phyloP scores from a whole-genome alignment of 495 filamentous ascomycete genomes.

The Tuber umbilicatum region DNA sequence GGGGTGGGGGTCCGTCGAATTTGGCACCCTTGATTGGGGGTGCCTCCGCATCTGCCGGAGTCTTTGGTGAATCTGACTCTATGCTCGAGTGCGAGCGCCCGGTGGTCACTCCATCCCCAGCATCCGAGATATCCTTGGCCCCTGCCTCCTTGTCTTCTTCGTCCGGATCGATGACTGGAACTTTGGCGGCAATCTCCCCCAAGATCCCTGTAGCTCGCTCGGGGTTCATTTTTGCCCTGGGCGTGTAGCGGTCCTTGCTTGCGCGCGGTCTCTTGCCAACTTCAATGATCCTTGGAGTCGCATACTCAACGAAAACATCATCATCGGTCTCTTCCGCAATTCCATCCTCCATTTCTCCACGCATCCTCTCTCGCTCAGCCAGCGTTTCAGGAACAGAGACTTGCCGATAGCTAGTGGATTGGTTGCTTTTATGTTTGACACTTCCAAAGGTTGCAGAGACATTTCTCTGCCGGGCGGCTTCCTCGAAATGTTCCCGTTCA shows the following conservation, averaged over 20 bases:
- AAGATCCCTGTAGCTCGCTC: slow-evolving; percentile 68
- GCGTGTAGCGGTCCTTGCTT: slow-evolving; percentile 39
- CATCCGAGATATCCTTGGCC: slow-evolving; percentile 34
- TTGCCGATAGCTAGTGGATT: slow-evolving; percentile 11
- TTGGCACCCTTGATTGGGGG: slow-evolving; percentile 45
- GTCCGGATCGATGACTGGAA: slow-evolving; percentile 63
- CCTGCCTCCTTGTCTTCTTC: slow-evolving; percentile 57
- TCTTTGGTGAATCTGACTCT: slow-evolving; percentile 63
- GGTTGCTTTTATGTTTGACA: slow-evolving; percentile 12
- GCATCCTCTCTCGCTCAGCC: slow-evolving; percentile 30
- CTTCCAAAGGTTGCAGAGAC: slow-evolving; percentile 30
- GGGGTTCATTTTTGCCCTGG: slow-evolving; percentile 66
- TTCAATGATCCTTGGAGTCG: slow-evolving; percentile 46
- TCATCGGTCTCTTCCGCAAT: slow-evolving; percentile 41
- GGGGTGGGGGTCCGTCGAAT: slow-evolving; percentile 49
- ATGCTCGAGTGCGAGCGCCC: slow-evolving; percentile 70
- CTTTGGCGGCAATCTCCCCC: slow-evolving; percentile 71
- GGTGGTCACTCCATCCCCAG: slow-evolving; percentile 60
- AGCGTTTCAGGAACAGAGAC: slow-evolving; percentile 29
- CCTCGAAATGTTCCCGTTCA: slow-evolving; percentile 48
- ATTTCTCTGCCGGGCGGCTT: slow-evolving; percentile 47
- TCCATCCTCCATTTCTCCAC: slow-evolving; percentile 21
- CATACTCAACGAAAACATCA: slow-evolving; percentile 44
- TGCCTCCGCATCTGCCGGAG: slow-evolving; percentile 58
- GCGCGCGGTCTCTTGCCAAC: slow-evolving; percentile 22